Conservation (phyloP, 768 basidiomycete species). For the Cubamyces lactineus region DNA sequence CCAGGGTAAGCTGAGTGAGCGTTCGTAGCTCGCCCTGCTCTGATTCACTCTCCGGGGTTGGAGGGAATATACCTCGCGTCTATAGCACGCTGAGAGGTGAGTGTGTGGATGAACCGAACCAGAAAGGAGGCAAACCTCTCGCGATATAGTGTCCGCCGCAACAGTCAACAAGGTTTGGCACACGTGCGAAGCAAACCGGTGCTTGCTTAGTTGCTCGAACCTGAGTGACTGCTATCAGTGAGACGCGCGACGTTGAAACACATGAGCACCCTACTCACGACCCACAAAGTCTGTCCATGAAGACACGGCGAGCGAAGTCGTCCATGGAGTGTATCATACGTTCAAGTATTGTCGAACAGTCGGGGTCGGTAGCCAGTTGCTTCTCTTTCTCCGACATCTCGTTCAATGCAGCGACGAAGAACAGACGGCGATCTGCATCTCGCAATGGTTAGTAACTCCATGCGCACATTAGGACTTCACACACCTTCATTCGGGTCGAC, state of each 20-base stretch:
- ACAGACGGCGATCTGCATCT: constrained; percentile 26
- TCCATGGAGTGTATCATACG: constrained; percentile 93
- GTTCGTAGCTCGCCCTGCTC: constrained; percentile 67
- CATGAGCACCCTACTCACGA: constrained; percentile 60
- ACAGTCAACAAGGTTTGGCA: constrained; percentile 86
- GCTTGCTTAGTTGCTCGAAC: constrained; percentile 64
- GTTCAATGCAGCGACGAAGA: constrained; percentile 59
- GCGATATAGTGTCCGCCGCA: constrained; percentile 59
- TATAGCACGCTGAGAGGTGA: constrained; percentile 30
- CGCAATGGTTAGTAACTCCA: background rate
- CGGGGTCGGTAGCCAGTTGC: constrained; percentile 89
- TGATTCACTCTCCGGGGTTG: constrained; percentile 44
- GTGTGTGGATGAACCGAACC: background rate
- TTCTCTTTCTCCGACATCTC: constrained; percentile 91
- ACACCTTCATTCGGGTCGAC: constrained; percentile 73
- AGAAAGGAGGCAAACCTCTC: constrained; percentile 57
- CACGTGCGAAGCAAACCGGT: constrained; percentile 95
- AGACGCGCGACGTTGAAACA: constrained; percentile 9
- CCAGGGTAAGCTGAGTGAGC: constrained; percentile 63
- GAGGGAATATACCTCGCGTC: constrained; percentile 58
- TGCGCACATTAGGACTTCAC: constrained; percentile 15
- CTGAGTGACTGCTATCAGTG: constrained; percentile 39
- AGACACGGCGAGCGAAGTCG: constrained; percentile 91
- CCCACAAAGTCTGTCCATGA: constrained; percentile 84
- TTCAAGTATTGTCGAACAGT: constrained; percentile 89